A percentile compares a stretch with the other conserved stretches of the same genome.
These are phyloP conservation scores for Globisporangium nagaii DNA, from an alignment of 352 stramenopile genomes.

Conservation along the genomic window DNA sequence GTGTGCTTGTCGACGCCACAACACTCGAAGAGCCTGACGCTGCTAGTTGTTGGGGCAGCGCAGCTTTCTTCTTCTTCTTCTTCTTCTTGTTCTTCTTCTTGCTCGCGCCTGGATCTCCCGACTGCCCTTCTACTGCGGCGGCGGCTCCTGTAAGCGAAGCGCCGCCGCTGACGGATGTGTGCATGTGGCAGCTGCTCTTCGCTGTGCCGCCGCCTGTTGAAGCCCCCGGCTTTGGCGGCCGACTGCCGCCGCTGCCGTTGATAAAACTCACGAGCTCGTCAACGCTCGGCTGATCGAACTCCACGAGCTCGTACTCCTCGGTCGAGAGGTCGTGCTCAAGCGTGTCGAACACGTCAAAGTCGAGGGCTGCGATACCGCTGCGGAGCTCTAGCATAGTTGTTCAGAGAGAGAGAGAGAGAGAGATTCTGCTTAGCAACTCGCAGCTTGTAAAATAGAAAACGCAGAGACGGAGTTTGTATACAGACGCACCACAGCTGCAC, in stretches of 20 bases:
- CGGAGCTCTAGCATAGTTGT: slow-evolving; percentile 26
- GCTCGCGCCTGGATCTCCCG: slow-evolving; percentile 8
- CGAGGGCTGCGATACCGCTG: slow-evolving; percentile 56
- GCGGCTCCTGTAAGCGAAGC: too few relatives aligned
- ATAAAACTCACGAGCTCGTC: slow-evolving; percentile 81
- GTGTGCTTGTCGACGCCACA: neutral
- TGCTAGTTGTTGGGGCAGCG: neutral
- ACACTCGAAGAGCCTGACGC: neutral
- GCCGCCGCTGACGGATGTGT: neutral
- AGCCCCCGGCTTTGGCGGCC: slow-evolving; percentile 5
- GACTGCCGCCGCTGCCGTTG: slow-evolving; percentile 41
- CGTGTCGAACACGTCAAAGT: slow-evolving; percentile 77
- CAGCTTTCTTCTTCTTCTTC: slow-evolving; percentile 66
- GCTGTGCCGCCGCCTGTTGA: neutral
- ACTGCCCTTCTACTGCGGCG: slow-evolving; percentile 18
- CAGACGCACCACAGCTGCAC: slow-evolving; percentile 42
- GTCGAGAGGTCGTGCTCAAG: slow-evolving; percentile 74
- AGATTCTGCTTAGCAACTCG: too few relatives aligned
- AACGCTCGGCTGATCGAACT: slow-evolving; percentile 78
- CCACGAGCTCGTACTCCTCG: slow-evolving; percentile 72
- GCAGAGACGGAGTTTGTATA: too few relatives aligned
- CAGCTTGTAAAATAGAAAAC: neutral
- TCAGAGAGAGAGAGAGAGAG: neutral
- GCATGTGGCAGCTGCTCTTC: slow-evolving; percentile 9
- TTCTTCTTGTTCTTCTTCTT: slow-evolving; percentile 72